Evolutionary conservation across 1,284 basidiomycete genomes (phyloP), one percentile per base, ranked within the genome.

Genomic region (Malassezia equina): DNA sequence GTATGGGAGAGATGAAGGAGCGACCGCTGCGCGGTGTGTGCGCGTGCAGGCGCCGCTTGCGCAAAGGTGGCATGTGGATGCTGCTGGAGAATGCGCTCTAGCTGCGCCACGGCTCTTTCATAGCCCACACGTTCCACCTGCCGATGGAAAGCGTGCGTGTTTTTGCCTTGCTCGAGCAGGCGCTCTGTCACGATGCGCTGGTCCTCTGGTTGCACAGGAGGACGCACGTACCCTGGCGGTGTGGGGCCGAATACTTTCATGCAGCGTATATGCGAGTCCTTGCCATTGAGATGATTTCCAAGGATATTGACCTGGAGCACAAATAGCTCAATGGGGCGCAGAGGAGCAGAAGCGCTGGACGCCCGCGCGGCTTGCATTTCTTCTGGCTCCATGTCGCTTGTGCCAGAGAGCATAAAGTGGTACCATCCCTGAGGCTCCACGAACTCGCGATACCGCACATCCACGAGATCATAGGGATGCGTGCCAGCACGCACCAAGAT

Each of bases 231-330:
- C 1, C 44, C 42, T 11, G 42, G 21, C 5, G 17, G 32, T 6
- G 47, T 42, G 3, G 53, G 53, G 4, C 90, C 93, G 58, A 90
- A 83, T 21, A 96, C 81, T 49, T 81, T 83, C 39, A 98, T 76
- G 1, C 90, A 89, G 17, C 94, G 83, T 13, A 98, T 86, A 76
- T 98, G 94, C 8, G 94, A 98, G 76, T 99, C 94, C 75, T 98
- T 98, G 3, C 94, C 94, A 65, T 93, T 95, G 81, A 94, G 85
- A 71, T 98, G 90, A 71, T 98, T 98, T 19, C 86, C 84, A 19
- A 90, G 79, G 51, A 99, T 83, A 56, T 91, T 84, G 28, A 98
- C 80, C 69, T 96, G 90, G 4, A 99, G 76, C 11, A 94, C 82
- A 73, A 93, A 91, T 1, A 88, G 87, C 61, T 86, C 83, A 11